Conservation (phyloP, 139 green algal species). For the Gonium pectorale region DNA sequence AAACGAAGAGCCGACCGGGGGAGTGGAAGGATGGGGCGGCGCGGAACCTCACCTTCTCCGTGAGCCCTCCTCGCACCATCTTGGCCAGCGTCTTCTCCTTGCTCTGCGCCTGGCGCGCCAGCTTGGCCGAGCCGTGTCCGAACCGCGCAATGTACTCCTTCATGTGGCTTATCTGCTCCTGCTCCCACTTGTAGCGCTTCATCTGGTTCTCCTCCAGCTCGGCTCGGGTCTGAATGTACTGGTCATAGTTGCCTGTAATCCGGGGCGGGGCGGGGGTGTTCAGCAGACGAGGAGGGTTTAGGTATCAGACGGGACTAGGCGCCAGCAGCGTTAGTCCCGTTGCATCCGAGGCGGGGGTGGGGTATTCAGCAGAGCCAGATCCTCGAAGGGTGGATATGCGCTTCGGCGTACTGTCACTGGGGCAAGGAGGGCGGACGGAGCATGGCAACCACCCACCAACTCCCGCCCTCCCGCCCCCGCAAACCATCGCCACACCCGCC, state of each 20-base stretch:
- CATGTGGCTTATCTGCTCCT: conserved; percentile 84
- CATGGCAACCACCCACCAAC: too few relatives aligned
- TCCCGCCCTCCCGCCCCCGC: too few relatives aligned
- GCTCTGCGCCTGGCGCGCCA: conserved; percentile 90
- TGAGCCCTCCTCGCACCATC: conserved; percentile 92
- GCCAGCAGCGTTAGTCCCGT: too few relatives aligned
- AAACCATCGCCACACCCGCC: too few relatives aligned
- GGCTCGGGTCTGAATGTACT: conserved; percentile 84
- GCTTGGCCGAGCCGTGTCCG: conserved; percentile 91
- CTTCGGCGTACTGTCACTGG: too few relatives aligned
- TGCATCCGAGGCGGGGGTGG: too few relatives aligned
- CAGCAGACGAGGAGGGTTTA: not conserved
- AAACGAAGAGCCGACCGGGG: too few relatives aligned
- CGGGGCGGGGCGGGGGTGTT: not conserved
- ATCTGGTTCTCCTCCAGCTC: conserved; percentile 96
- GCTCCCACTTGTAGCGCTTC: conserved; percentile 88
- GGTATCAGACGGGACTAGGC: not conserved
- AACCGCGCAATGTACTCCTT: conserved; percentile 95
- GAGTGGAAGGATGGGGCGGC: too few relatives aligned
- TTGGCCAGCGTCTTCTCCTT: conserved; percentile 98
- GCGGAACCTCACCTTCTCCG: conserved; percentile 72
- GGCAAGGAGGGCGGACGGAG: too few relatives aligned
- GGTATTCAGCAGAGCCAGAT: too few relatives aligned
- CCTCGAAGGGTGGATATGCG: too few relatives aligned
- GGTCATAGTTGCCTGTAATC: conserved; percentile 87